These are phyloP conservation scores for Candida sp. DNA, from an alignment of 1,139 yeast species.

Conservation along the genomic window DNA sequence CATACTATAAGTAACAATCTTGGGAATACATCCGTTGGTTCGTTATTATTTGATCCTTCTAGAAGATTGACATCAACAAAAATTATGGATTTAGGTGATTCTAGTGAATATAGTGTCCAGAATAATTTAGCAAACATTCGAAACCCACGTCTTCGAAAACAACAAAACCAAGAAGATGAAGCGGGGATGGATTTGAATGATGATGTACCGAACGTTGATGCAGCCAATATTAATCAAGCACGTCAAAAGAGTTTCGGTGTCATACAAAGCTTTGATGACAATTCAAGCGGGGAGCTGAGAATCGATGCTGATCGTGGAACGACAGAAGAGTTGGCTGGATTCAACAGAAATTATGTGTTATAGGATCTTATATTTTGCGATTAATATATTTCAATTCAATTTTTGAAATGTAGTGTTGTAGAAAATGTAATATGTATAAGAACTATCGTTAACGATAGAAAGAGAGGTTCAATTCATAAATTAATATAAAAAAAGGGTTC, in stretches of 20 bases:
- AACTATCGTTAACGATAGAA: no score
- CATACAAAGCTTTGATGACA: slow-evolving; percentile 3
- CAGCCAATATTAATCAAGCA: slow-evolving; percentile 5
- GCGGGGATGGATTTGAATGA: not conserved
- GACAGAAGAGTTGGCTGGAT: not conserved
- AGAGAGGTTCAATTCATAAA: no score
- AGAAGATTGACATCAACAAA: slow-evolving; percentile 6
- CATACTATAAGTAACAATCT: not conserved
- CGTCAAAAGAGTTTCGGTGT: slow-evolving; percentile 28
- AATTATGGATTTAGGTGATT: slow-evolving; percentile 14
- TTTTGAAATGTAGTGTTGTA: no score
- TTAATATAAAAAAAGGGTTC: no score
- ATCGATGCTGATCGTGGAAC: not conserved
- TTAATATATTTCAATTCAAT: no score
- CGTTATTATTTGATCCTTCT: slow-evolving; percentile 26
- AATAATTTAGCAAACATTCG: slow-evolving; percentile 24
- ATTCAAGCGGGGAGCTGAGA: not conserved
- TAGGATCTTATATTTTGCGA: not conserved
- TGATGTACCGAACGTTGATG: not conserved
- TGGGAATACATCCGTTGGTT: slow-evolving; percentile 21
- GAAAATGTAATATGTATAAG: no score
- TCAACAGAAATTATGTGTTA: not conserved
- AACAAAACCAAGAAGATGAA: slow-evolving; percentile 6
- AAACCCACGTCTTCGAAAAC: slow-evolving; percentile 35
- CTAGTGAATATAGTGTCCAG: slow-evolving; percentile 16